A percentile compares a stretch with the other conserved stretches of the same genome.
Conservation (phyloP, 345 rosid genomes). For the Microcos paniculata region DNA sequence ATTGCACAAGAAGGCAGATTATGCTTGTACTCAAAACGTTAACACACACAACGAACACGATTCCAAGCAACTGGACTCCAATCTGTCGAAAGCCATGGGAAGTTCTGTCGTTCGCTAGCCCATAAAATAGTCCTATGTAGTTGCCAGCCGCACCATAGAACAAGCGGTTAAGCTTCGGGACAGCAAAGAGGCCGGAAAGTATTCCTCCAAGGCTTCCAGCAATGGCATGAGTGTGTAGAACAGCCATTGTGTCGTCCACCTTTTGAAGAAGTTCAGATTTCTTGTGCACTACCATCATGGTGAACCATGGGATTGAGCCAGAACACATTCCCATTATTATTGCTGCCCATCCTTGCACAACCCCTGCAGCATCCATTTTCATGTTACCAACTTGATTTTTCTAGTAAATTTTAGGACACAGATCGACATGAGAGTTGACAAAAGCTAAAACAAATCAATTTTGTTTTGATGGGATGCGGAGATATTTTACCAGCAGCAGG, state of each 20-base stretch:
- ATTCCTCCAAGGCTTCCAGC: conserved; percentile 44
- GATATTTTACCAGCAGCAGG: conserved; percentile 35
- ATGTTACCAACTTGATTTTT: neutral
- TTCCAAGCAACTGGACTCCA: conserved; percentile 28
- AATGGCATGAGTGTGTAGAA: conserved; percentile 44
- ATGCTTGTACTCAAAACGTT: conserved; percentile 34
- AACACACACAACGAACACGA: conserved; percentile 24
- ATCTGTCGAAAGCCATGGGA: conserved; percentile 20
- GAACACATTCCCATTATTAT: conserved; percentile 39
- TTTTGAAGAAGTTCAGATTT: conserved; percentile 30
- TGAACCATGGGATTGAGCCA: conserved; percentile 48
- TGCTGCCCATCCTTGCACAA: conserved; percentile 54
- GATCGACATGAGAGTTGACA: no score
- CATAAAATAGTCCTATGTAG: conserved; percentile 27
- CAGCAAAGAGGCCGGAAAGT: conserved; percentile 37
- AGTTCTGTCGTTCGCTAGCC: conserved; percentile 11
- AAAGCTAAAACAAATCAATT: neutral
- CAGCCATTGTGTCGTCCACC: conserved; percentile 44
- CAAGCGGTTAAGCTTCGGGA: conserved; percentile 32
- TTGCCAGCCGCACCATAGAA: conserved; percentile 21
- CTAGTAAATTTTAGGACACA: no score
- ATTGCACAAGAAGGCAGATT: conserved; percentile 29
- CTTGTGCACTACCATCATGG: conserved; percentile 45
- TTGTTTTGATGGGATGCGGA: neutral
- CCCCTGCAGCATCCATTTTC: conserved; percentile 11